Percentiles rank a stretch among this genome's conserved stretches.
phyloP scores from a whole-genome alignment of 306 rosid species.

The Adenanthera pavonina region DNA sequence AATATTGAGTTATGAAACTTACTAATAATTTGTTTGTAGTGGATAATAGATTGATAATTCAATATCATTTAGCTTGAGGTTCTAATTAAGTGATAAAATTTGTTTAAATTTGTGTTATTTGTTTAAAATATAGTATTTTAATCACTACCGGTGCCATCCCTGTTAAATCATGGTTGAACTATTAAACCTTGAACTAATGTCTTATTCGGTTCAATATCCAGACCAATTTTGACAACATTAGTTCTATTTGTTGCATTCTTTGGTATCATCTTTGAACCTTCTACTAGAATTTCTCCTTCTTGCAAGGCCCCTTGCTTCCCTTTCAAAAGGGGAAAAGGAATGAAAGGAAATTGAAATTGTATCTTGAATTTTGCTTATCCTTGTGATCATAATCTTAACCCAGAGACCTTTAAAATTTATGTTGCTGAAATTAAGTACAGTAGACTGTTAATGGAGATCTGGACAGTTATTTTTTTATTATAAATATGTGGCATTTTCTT shows the following conservation, averaged over 20 bases:
- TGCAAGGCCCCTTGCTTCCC: constrained; percentile 6
- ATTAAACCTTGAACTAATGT: too few species aligned
- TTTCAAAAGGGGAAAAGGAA: background rate
- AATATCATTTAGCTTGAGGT: too few species aligned
- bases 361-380: background rate
- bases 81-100: too few species aligned
- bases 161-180: too few species aligned
- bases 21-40: too few species aligned
- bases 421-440: background rate
- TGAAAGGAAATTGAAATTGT: background rate
- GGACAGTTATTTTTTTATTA: background rate
- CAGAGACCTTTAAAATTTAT: background rate
- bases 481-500: background rate
- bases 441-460: background rate
- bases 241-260: background rate
- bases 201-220: constrained; percentile 3
- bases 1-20: too few species aligned
- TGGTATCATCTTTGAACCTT: background rate
- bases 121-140: too few species aligned
- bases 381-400: background rate
- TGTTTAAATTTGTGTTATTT: too few species aligned
- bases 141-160: too few species aligned
- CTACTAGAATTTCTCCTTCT: constrained; percentile 22
- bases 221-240: too few species aligned
- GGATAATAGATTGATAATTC: too few species aligned